Evolutionary conservation across 2,329 filamentous ascomycete genomes (phyloP), one percentile per base, ranked within the genome.

Genomic region (Didymella pinodella): DNA sequence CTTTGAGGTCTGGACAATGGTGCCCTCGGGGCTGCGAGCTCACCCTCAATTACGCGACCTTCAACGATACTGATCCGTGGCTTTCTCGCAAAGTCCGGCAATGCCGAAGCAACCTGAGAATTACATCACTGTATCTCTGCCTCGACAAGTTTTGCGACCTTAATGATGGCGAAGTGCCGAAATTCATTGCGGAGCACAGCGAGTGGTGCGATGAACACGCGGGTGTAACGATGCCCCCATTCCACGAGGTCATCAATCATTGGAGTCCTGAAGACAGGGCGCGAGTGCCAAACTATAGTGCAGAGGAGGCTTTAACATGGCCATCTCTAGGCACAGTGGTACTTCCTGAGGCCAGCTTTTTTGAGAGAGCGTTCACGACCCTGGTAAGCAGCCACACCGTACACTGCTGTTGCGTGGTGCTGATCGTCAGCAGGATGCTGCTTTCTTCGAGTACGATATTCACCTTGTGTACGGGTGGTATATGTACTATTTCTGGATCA

Each of bases 401-500:
- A 8, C 6, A 22, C 20, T 29, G 12, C 22, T 3, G 6, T 12
- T 34, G 8, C 18, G 45, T 45, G 57, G 32, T 26, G 14, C 20
- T 50, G 22, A 48, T 44, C 53, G 43, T 28, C 46, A 14, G 43
- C n/a, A 74, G 73, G 68, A 71, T 45, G 65, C 64, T 16, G 69
- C 71, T 4, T 68, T 57, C 28, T 71, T 57, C 51, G 69, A 70
- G 47, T 69, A 70, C 38, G 65, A 70, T 14, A 63, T 74, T n/a
- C 72, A 75, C 57, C 65, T 66, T 11, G 29, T 64, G 25, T 75
- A 75, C 48, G 73, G 71, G 64, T 74, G 65, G 62, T 68, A 62
- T 22, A 72, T 76, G 68, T 72, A 67, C 57, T 74, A 68, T 54
- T 76, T 76, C 43, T 75, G 74, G 74, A 56, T 64, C 12, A 22